Base-by-base conservation (phyloP, 345 rosid species). In the Acer yangbiense region DNA sequence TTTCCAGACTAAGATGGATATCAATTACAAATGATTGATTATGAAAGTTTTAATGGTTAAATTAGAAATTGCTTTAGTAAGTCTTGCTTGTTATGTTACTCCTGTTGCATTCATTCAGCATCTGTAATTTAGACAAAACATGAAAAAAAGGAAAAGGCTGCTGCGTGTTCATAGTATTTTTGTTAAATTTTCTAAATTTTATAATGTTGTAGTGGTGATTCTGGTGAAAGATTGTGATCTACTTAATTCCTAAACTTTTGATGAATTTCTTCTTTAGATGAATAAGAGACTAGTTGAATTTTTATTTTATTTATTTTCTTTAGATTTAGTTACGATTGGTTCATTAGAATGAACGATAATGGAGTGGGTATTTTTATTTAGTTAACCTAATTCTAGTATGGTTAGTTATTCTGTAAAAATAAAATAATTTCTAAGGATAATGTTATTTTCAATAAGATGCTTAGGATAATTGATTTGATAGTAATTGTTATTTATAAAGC, bases 81-180 rank as follows among this genome's bases (percentile, higher is more conserved):
- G 81, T 14, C 39, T 62, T 63, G 76, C 71, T 76, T 74, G 74
- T 63, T 62, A 16, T 82, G 82, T 9, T 32, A 43, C 12, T 76
- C 71, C 71, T 52, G 71, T 74, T 82, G 78, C 48, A 69, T 74
- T 46, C 65, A 71, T 84, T 48, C 69, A 66, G 78, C 64, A 73
- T 79, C 74, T 86, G 89, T 88, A 84, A 85, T 84, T 76, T 79
- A 70, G 78, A 60, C 39, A 35, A 35, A 35, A 35, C 39, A 35
- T 35, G 39, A 4, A 35, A 35, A 35, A 32, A 32, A 2, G 17
- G 17, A n/a, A 69, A 60, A 48, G 77, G 60, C 27, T 60, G 64
- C 27, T 65, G 85, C 83, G 76, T 80, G 84, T 86, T 78, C 76
- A 84, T 82, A 78, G 73, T 69, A 73, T 50, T 70, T 55, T 20